phyloP scores from a whole-genome alignment of 257 asterid species.

The Ligustrum vulgare region DNA sequence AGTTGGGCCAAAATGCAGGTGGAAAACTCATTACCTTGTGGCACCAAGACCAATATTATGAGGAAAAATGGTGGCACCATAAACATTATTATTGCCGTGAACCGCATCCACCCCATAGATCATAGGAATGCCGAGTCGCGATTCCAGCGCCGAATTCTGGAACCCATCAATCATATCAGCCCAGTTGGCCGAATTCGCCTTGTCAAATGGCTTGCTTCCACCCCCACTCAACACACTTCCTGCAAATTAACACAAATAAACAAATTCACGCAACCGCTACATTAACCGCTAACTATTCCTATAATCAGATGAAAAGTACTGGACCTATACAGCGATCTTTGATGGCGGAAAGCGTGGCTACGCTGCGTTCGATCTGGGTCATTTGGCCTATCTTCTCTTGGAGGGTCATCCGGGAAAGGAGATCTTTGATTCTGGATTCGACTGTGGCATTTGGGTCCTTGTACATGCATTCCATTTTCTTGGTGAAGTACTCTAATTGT shows the following conservation, averaged over 20 bases:
- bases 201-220: conserved; percentile 79
- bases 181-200: conserved; percentile 77
- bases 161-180: conserved; percentile 81
- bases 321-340: conserved; percentile 56
- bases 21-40: conserved; percentile 36
- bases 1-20: not conserved
- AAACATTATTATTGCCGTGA: conserved; percentile 90
- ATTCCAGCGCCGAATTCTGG: conserved; percentile 68
- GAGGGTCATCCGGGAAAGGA: conserved; percentile 80
- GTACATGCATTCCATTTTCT: conserved; percentile 66
- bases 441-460: conserved; percentile 63
- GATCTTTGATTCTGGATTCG: conserved; percentile 81
- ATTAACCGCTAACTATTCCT: not conserved
- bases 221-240: conserved; percentile 94
- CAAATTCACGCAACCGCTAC: not conserved
- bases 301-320: not conserved
- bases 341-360: conserved; percentile 48
- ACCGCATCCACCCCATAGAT: conserved; percentile 88
- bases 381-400: conserved; percentile 90
- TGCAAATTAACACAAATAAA: conserved; percentile 27
- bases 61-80: conserved; percentile 90
- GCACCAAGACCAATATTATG: conserved; percentile 95
- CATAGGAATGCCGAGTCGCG: conserved; percentile 87
- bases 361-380: conserved; percentile 80
- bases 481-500: not conserved